These are phyloP conservation scores for Ogataea saltuana DNA, from an alignment of 805 yeast species.

Conservation along the genomic window DNA sequence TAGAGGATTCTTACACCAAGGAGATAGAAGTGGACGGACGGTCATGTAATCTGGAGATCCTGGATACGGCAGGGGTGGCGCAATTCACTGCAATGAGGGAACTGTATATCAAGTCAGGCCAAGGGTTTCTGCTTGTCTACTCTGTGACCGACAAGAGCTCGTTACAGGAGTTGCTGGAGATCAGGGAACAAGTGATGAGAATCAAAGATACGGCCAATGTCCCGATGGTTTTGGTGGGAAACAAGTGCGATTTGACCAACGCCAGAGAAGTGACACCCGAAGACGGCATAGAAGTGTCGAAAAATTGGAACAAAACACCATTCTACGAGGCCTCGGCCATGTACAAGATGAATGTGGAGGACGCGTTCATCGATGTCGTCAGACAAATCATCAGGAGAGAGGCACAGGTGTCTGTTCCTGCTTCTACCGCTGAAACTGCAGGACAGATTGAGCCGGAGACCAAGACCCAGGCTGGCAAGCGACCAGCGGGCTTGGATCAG, in stretches of 20 bases:
- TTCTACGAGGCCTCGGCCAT: constrained; percentile 95
- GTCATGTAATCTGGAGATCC: constrained; percentile 78
- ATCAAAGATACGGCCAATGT: constrained; percentile 76
- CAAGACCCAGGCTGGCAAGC: constrained; percentile 6
- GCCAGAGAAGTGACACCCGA: constrained; percentile 77
- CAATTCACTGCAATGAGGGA: constrained; percentile 97
- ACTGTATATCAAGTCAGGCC: constrained; percentile 81
- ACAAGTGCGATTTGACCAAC: constrained; percentile 79
- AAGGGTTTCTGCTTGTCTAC: constrained; percentile 63
- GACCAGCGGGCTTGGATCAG: constrained; percentile 8
- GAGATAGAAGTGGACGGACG: constrained; percentile 87
- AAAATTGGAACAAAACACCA: constrained; percentile 86
- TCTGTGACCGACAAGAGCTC: constrained; percentile 65
- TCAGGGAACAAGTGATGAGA: constrained; percentile 80
- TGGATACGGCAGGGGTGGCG: constrained; percentile 68
- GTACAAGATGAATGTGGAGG: constrained; percentile 85
- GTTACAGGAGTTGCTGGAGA: constrained; percentile 70
- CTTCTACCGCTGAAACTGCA: constrained; percentile 8
- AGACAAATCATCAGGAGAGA: constrained; percentile 86
- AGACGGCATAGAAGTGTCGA: constrained; percentile 80
- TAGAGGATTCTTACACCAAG: constrained; percentile 92
- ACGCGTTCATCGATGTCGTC: constrained; percentile 84
- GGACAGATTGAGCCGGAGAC: constrained; percentile 11
- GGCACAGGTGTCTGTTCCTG: constrained; percentile 26
- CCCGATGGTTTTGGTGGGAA: constrained; percentile 90